phyloP scores from a whole-genome alignment of 352 stramenopile genomes.

The Phytopythium boreale region DNA sequence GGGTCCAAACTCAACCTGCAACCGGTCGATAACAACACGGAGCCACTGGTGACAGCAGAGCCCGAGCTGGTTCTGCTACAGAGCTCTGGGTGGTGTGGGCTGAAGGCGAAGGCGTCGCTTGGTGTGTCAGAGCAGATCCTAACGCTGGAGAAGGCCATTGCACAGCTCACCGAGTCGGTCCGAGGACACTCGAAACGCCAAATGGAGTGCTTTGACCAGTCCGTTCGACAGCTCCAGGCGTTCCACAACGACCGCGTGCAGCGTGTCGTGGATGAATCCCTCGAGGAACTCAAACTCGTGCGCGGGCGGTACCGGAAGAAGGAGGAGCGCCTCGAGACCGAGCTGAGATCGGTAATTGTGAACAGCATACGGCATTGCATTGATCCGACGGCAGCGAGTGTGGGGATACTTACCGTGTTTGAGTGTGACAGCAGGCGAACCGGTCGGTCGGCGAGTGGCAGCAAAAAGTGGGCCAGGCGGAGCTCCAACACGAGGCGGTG shows the following conservation, averaged over 20 bases:
- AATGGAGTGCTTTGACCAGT: slow-evolving; percentile 40
- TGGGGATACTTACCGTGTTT: background rate
- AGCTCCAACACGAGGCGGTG: background rate
- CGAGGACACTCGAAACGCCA: slow-evolving; percentile 30
- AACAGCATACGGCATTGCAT: too few relatives aligned
- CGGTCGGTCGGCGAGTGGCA: slow-evolving; percentile 30
- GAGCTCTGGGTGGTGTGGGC: background rate
- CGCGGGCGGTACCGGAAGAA: slow-evolving; percentile 43
- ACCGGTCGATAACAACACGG: background rate
- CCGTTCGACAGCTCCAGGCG: slow-evolving; percentile 45
- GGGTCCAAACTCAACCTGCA: background rate
- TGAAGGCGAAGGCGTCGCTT: slow-evolving; percentile 28
- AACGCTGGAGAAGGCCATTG: slow-evolving; percentile 37
- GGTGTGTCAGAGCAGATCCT: slow-evolving; percentile 22
- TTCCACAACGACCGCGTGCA: slow-evolving; percentile 56
- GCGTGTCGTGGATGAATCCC: slow-evolving; percentile 44
- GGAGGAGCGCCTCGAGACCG: slow-evolving; percentile 30
- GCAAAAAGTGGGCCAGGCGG: slow-evolving; percentile 1
- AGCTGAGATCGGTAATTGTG: slow-evolving; percentile 19
- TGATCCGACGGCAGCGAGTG: background rate
- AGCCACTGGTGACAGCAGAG: background rate
- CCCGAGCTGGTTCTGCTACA: background rate
- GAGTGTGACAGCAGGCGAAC: slow-evolving; percentile 11
- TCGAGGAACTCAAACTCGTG: slow-evolving; percentile 49
- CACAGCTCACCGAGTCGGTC: slow-evolving; percentile 24